These are phyloP conservation scores for Jaminaea rosea DNA, from an alignment of 1,284 basidiomycete species.

Conservation along the genomic window DNA sequence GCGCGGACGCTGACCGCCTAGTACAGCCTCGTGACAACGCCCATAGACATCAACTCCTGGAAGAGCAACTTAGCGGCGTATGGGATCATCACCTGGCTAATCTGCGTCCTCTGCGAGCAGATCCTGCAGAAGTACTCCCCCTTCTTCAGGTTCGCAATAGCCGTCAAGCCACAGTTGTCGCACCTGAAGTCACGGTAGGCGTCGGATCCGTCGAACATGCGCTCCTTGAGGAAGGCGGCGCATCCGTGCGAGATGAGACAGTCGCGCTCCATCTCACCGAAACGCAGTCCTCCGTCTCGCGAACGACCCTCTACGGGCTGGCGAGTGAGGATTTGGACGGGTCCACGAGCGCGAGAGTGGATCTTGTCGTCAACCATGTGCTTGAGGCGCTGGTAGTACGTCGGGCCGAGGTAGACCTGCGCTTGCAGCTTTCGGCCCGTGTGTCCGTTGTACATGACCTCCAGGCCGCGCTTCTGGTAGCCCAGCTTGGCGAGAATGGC, in stretches of 20 bases:
- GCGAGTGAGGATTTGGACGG: slow-evolving; percentile 91
- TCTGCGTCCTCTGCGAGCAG: slow-evolving; percentile 42
- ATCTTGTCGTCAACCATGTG: slow-evolving; percentile 99
- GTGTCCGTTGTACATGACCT: slow-evolving; percentile 98
- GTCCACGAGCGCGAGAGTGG: slow-evolving; percentile 90
- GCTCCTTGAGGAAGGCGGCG: slow-evolving; percentile 70
- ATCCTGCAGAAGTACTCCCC: slow-evolving; percentile 42
- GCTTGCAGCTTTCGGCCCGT: slow-evolving; percentile 94
- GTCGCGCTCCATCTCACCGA: slow-evolving; percentile 99
- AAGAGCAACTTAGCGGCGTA: slow-evolving; percentile 67
- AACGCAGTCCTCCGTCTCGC: slow-evolving; percentile 95
- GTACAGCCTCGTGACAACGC: slow-evolving; percentile 41
- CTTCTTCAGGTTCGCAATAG: slow-evolving; percentile 44
- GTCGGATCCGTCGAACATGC: slow-evolving; percentile 45
- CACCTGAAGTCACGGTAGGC: slow-evolving; percentile 46
- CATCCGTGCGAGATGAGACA: slow-evolving; percentile 99
- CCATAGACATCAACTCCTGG: slow-evolving; percentile 58
- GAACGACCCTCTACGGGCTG: slow-evolving; percentile 99
- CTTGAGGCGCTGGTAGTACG: slow-evolving; percentile 97
- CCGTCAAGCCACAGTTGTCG: slow-evolving; percentile 41
- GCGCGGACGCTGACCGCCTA: slow-evolving; percentile 7
- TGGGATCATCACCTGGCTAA: slow-evolving; percentile 47
- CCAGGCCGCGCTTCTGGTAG: slow-evolving; percentile 76
- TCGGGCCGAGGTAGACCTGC: slow-evolving; percentile 95
- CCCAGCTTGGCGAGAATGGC: slow-evolving; percentile 36